Evolutionary conservation across 129 eudicot species (phyloP), one percentile per base, ranked within the genome.

Genomic region (Saposhnikovia divaricata): DNA sequence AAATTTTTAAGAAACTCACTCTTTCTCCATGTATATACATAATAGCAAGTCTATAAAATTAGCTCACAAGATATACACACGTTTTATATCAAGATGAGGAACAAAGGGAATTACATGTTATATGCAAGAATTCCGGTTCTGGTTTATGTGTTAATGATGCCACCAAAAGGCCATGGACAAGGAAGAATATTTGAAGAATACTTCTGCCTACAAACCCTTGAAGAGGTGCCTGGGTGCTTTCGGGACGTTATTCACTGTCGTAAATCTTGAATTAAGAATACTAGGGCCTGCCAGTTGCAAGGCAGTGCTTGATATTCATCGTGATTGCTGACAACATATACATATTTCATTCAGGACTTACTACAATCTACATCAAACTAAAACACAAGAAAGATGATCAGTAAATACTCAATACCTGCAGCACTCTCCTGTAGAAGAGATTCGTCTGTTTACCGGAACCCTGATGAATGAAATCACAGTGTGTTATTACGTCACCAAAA

Each of bases 401-500:
- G 79, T 31, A 45, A 57, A 51, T 82, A 89, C 87, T 43, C 48
- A 72, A 51, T 82, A 89, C 93, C 90, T 84, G 86, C 81, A 5
- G 76, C 74, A 74, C 93, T 89, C 82, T 89, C 90, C 84, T 87
- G 85, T 47, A 89, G 81, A 46, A 89, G 88, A 47, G 86, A 82
- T 83, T 87, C 90, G 45, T 89, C 93, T 13, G 89, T 87, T 51
- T 74, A 85, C 53, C 84, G 80, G 21, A 89, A 89, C 6, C 93
- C 90, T 89, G 79, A 16, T 61, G 50, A 63, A 77, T 55, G 45
- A 51, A 53, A 73, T 28, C 6, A 77, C 19, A 73, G 16, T 57
- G 21, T 23, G 19, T 47, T 31, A 28, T 43, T 2, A 44, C 13
- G 4, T 39, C n/a, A 78, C 23, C 39, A 42, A 15, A 27, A 77